Base-by-base conservation (phyloP, 2,329 filamentous ascomycete genomes). In the Fonsecaea erecta region DNA sequence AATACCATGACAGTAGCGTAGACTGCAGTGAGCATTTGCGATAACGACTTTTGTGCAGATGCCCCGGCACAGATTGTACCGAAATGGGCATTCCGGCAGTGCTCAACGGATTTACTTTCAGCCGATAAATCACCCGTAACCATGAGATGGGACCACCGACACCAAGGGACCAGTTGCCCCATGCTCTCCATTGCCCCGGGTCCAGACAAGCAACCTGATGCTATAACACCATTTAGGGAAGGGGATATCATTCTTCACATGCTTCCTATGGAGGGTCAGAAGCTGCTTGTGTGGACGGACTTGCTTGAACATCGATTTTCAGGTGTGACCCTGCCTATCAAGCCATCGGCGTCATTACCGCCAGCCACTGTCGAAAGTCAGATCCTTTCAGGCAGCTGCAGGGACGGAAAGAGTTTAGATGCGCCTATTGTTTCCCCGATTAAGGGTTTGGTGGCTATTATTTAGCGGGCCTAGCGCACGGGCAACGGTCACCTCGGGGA, bases 321-420 rank as follows among this genome's bases (percentile, higher is more conserved):
- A 21, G 24, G 24, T 11, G 16, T 40, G 43, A 46, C 43, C 43
- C 43, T 46, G 43, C 43, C 21, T 46, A 46, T 46, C 43, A 46
- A 46, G 43, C 43, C 43, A 46, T 46, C 24, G 16, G 18, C 51
- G 51, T 53, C 51, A 53, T 53, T 32, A 26, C 30, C 51, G 2
- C 8, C 43, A 46, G 43, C 43, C 43, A 46, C 9, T 21, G 51
- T 53, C 51, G 32, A 53, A 34, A 8, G 9, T 43, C 18, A 16
- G 43, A 46, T 24, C 30, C 53, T 37, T 24, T 56, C 35, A 12
- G 16, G 34, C 35, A 37, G 35, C 12, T 43, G 8, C 16, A 48
- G n/a, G 26, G 34, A 18, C 55, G 30, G 14, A 58, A 48, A 18
- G 37, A 43, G 55, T 58, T 58, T 58, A 32, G 55, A 30, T 32